phyloP scores from a whole-genome alignment of 164 flowering plant genomes.

The Stephania japonica region DNA sequence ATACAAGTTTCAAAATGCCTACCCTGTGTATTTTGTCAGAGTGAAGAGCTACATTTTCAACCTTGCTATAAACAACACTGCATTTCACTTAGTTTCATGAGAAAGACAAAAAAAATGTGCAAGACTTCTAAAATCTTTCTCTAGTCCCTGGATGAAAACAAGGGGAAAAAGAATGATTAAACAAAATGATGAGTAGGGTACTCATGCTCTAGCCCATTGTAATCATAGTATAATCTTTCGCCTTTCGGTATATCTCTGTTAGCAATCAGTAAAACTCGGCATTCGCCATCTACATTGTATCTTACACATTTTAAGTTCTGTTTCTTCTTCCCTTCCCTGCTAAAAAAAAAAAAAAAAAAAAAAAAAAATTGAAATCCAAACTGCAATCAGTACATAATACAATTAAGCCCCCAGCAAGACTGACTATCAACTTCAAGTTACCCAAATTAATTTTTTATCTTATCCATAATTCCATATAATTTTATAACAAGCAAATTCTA shows the following conservation, averaged over 20 bases:
- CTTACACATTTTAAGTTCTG: slow-evolving; percentile 90
- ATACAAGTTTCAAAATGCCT: no score
- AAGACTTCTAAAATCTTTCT: no score
- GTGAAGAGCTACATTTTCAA: no score
- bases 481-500: neutral
- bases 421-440: neutral
- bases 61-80: no score
- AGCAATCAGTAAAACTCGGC: slow-evolving; percentile 71
- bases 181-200: slow-evolving; percentile 90
- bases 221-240: slow-evolving; percentile 84
- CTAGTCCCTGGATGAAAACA: no score
- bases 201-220: slow-evolving; percentile 80
- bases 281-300: slow-evolving; percentile 65
- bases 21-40: no score
- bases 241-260: slow-evolving; percentile 79
- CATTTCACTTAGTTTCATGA: no score
- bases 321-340: slow-evolving; percentile 92
- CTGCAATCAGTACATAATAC: neutral
- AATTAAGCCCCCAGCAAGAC: neutral
- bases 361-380: slow-evolving; percentile 2
- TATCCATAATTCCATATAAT: neutral
- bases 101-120: no score
- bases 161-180: slow-evolving; percentile 16
- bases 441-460: no score
- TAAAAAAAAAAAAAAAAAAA: no score